Base-by-base conservation (phyloP, 129 eudicot genomes). In the Saussurea involucrata region DNA sequence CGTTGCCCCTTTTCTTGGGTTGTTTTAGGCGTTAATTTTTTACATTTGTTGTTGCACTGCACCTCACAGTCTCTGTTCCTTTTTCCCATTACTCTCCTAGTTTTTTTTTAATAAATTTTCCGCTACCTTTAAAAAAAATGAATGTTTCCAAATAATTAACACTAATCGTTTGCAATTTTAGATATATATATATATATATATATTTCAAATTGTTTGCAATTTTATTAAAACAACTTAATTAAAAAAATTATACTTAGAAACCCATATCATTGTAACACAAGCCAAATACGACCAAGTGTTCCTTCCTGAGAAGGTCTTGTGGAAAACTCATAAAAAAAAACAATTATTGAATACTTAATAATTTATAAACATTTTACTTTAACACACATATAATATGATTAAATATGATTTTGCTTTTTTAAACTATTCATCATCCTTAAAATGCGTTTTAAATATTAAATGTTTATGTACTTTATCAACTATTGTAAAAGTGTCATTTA, bases 251-350 rank as follows among this genome's bases (percentile, higher is more conserved):
- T 20, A 22, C 18, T 34, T 9, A 68, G 13, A 36, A 36, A 67
- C 8, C 36, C 11, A 24, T 36, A 7, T 68, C 4, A 18, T 36
- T 68, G 24, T 21, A 36, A 68, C 2, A 68, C 73, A 68, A 34
- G 36, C 31, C 73, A 36, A 68, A 53, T 72, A 72, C 18, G 66
- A 53, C 40, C 29, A 55, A n/a, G 4, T 71, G 64, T 49, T 25
- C n/a, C n/a, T 25, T 10, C 61, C 74, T 69, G 8, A 71, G 66
- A 71, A 46, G 42, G 65, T 4, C 66, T 24, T 25, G 20, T 49
- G 17, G 75, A 71, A 40, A 71, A 25, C 40, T 71, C 76, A 72
- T 49, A 72, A 33, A 28, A 20, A 49, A 17, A 29, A 53, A 70
- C 61, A 71, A 53, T 29, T 37, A 72, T 72, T 72, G 76, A 28